phyloP scores from a whole-genome alignment of 257 asterid species.

The Solanum virginianum region DNA sequence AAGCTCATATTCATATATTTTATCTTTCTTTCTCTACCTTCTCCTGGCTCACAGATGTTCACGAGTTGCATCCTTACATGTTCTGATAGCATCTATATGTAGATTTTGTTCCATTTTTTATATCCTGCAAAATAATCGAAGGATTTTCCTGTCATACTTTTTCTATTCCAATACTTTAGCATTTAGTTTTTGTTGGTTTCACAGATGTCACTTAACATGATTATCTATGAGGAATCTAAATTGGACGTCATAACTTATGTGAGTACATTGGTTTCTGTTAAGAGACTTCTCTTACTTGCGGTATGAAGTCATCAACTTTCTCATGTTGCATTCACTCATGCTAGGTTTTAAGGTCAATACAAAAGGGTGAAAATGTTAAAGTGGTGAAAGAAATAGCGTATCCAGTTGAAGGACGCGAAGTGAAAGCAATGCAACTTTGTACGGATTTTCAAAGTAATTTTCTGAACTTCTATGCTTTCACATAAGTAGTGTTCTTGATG shows the following conservation, averaged over 20 bases:
- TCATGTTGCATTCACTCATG: not conserved
- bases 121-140: too few relatives aligned
- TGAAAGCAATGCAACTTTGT: not conserved
- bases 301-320: not conserved
- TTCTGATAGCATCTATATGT: too few relatives aligned
- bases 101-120: too few relatives aligned
- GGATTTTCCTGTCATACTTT: too few relatives aligned
- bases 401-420: not conserved
- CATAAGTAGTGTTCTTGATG: not conserved
- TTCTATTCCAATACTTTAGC: too few relatives aligned
- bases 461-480: not conserved
- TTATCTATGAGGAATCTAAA: not conserved
- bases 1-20: too few relatives aligned
- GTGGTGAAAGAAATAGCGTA: not conserved
- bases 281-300: not conserved
- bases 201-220: not conserved
- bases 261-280: not conserved
- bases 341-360: not conserved
- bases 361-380: not conserved
- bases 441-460: not conserved
- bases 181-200: not conserved
- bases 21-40: too few relatives aligned
- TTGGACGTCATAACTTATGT: not conserved
- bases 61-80: too few relatives aligned
- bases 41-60: too few relatives aligned